Evolutionary conservation across 345 rosid genomes (phyloP), one percentile per base, ranked within the genome.

Genomic region (Erodium maritimum): DNA sequence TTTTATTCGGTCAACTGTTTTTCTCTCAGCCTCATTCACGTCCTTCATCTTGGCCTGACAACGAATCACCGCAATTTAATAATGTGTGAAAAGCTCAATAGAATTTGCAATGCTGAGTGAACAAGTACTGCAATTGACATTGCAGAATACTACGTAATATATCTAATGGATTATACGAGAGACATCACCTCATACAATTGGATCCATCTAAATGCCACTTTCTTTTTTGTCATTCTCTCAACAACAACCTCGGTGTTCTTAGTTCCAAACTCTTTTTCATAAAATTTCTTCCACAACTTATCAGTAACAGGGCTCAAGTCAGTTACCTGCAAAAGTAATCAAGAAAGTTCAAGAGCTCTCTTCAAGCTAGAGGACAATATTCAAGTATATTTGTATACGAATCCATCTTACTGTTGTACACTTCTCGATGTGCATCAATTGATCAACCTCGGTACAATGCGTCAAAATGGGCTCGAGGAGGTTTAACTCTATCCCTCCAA

Each of bases 231-330:
- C 99, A 93, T 87, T 61, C 75, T 71, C 75, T 85, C 80, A 33
- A 78, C 37, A 21, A 75, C 88, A 46, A 63, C 19, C 57, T 71
- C 63, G 21, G 65, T 19, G 21, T 68, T 77, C 52, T 21, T 45
- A 54, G 61, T 62, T 65, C 95, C 94, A 61, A 74, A 89, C 33
- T 82, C 65, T 55, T 65, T 68, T 79, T 74, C 73, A 61, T 75
- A 93, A 72, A 87, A 87, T 56, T 75, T 69, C 80, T 74, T 83
- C 99, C 99, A 93, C 5, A 89, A 60, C 20, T 72, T 59, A 77
- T 93, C 78, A 13, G 96, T 93, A 21, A 93, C 69, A 0, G 94
- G 81, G 78, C 79, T 81, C 67, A 93, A 90, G 73, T 93, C 94
- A 45, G 87, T 75, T 61, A 71, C 95, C 98, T 91, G 60, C 45